phyloP scores from a whole-genome alignment of 1,284 basidiomycete species.

The Melanopsichium pennsylvanicum region DNA sequence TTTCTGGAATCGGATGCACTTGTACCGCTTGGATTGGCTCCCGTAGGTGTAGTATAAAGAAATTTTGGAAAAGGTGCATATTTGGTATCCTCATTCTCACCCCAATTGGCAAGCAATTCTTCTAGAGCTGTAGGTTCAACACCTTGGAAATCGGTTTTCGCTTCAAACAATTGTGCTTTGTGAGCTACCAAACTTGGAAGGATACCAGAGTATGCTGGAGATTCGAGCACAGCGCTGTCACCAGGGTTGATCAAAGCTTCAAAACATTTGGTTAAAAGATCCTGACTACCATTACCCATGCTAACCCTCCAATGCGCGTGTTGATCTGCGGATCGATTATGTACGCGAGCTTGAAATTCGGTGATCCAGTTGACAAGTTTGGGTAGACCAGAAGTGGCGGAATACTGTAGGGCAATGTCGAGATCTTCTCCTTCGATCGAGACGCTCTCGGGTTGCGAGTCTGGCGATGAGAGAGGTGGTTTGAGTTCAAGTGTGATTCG shows the following conservation, averaged over 20 bases:
- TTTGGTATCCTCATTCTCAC: slow-evolving; percentile 70
- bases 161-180: slow-evolving; percentile 67
- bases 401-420: slow-evolving; percentile 67
- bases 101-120: slow-evolving; percentile 77
- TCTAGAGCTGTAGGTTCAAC: slow-evolving; percentile 75
- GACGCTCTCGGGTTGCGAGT: slow-evolving; percentile 47
- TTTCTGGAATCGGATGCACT: slow-evolving; percentile 72
- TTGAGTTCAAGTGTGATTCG: slow-evolving; percentile 72
- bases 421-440: slow-evolving; percentile 63
- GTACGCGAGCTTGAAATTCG: slow-evolving; percentile 71
- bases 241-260: slow-evolving; percentile 76
- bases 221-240: slow-evolving; percentile 83
- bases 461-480: slow-evolving; percentile 41
- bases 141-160: slow-evolving; percentile 81
- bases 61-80: slow-evolving; percentile 75
- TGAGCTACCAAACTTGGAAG: slow-evolving; percentile 51
- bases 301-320: slow-evolving; percentile 66
- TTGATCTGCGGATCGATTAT: slow-evolving; percentile 64
- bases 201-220: slow-evolving; percentile 78
- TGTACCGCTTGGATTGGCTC: slow-evolving; percentile 64
- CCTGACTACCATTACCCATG: slow-evolving; percentile 84
- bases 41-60: slow-evolving; percentile 77
- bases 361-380: slow-evolving; percentile 74
- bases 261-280: slow-evolving; percentile 80
- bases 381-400: slow-evolving; percentile 77